Evolutionary conservation across 2,329 filamentous ascomycete species (phyloP).

Genomic region (Neoarthrinium moseri): DNA sequence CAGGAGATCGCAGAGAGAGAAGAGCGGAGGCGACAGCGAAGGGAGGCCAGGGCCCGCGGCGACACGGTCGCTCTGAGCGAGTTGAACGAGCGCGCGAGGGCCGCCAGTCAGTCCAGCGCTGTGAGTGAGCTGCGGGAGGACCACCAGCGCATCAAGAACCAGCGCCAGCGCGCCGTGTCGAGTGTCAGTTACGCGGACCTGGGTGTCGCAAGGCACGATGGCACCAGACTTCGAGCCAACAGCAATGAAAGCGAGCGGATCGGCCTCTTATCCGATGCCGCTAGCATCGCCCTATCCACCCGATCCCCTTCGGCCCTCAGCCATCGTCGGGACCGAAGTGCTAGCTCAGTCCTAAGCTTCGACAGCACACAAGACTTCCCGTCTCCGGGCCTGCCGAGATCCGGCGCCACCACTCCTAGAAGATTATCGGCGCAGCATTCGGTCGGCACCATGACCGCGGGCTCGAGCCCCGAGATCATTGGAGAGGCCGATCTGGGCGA

Average conservation of each 20-base stretch:
- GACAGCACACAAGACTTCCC: slow-evolving; percentile 42
- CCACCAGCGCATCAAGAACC: slow-evolving; percentile 55
- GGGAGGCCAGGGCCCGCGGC: slow-evolving; percentile 70
- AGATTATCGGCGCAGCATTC: slow-evolving; percentile 29
- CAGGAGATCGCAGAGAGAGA: slow-evolving; percentile 76
- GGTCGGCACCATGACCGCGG: slow-evolving; percentile 29
- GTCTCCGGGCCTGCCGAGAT: slow-evolving; percentile 39
- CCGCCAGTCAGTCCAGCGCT: slow-evolving; percentile 44
- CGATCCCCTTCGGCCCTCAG: slow-evolving; percentile 20
- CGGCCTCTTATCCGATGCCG: slow-evolving; percentile 70
- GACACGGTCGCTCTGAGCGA: slow-evolving; percentile 69
- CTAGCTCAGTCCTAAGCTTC: slow-evolving; percentile 56
- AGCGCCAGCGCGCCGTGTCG: slow-evolving; percentile 66
- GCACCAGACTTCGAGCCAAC: slow-evolving; percentile 70
- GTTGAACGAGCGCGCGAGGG: slow-evolving; percentile 57
- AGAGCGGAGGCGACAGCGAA: slow-evolving; percentile 65
- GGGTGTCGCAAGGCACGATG: slow-evolving; percentile 75
- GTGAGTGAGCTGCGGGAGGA: slow-evolving; percentile 59
- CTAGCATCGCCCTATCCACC: slow-evolving; percentile 50
- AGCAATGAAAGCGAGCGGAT: slow-evolving; percentile 71
- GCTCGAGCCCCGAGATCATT: slow-evolving; percentile 51
- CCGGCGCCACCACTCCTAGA: slow-evolving; percentile 40
- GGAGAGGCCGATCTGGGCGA: slow-evolving; percentile 50
- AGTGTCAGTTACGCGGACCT: slow-evolving; percentile 76
- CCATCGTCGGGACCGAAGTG: slow-evolving; percentile 45